Conservation (phyloP, 129 eudicot genomes). For the Kitagawia praeruptora region DNA sequence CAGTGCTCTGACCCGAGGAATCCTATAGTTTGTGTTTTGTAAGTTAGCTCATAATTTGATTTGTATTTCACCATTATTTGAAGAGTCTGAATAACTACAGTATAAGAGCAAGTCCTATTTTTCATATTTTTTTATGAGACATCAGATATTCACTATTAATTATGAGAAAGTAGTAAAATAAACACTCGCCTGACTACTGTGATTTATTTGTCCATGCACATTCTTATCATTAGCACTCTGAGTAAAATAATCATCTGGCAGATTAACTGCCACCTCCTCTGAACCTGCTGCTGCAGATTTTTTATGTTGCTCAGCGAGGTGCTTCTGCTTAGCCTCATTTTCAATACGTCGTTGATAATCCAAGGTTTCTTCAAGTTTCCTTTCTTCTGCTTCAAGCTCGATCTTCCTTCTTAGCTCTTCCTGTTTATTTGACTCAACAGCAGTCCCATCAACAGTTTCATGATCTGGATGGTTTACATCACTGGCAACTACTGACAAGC, state of each 20-base stretch:
- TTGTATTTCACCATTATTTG: neutral
- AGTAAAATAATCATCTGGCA: conserved; percentile 15
- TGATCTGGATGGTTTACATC: conserved; percentile 38
- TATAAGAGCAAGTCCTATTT: neutral
- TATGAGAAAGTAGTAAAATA: neutral
- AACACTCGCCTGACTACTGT: conserved; percentile 24
- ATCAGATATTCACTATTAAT: neutral
- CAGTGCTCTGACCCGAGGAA: conserved; percentile 35
- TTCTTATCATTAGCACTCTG: conserved; percentile 20
- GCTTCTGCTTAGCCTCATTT: conserved; percentile 90
- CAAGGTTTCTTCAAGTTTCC: conserved; percentile 94
- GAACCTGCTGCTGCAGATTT: conserved; percentile 20
- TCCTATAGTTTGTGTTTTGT: conserved; percentile 26
- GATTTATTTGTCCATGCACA: conserved; percentile 19
- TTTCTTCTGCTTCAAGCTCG: conserved; percentile 96
- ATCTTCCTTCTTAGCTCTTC: conserved; percentile 59
- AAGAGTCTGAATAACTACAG: neutral
- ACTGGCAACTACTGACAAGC: conserved; percentile 30
- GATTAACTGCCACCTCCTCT: conserved; percentile 19
- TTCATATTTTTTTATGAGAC: neutral
- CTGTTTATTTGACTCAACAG: conserved; percentile 28
- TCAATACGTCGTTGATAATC: conserved; percentile 89
- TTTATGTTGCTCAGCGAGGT: conserved; percentile 72
- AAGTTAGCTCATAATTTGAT: neutral
- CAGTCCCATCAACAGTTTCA: conserved; percentile 28